phyloP scores from a whole-genome alignment of 176 grass and related monocot species.

The Rhynchospora tenuis region DNA sequence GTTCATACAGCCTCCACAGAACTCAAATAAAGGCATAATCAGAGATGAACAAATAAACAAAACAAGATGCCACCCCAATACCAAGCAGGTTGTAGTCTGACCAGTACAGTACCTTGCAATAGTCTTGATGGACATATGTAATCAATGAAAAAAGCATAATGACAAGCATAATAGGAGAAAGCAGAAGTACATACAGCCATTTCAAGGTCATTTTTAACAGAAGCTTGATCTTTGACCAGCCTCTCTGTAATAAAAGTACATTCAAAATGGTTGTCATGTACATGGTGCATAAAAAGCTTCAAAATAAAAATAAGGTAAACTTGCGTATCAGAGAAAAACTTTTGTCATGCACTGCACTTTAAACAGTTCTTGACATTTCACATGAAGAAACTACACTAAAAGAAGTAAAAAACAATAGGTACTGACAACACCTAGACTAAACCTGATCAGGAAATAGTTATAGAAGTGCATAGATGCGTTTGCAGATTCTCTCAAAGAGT shows the following conservation, averaged over 20 bases:
- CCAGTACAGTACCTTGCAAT: not conserved
- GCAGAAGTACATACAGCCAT: slow-evolving; percentile 59
- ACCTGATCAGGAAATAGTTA: not conserved
- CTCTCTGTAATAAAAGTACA: slow-evolving; percentile 59
- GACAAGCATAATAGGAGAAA: not conserved
- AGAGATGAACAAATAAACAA: not conserved
- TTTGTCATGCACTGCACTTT: not conserved
- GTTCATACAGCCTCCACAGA: not conserved
- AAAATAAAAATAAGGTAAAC: not conserved
- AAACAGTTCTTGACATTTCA: not conserved
- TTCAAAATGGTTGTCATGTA: slow-evolving; percentile 23
- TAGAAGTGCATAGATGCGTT: not conserved
- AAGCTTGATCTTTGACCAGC: slow-evolving; percentile 85
- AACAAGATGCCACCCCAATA: not conserved
- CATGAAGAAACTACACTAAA: not conserved
- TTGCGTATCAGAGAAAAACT: not conserved
- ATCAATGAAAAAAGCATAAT: not conserved
- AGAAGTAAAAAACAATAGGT: not conserved
- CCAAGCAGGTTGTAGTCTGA: not conserved
- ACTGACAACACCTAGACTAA: not conserved
- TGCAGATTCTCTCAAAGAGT: not conserved
- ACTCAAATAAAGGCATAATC: not conserved
- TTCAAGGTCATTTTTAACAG: slow-evolving; percentile 87
- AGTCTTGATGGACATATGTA: not conserved
- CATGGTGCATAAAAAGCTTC: slow-evolving; percentile 4